Evolutionary conservation across 352 stramenopile species (phyloP).

Genomic region (Globisporangium mamillatum): DNA sequence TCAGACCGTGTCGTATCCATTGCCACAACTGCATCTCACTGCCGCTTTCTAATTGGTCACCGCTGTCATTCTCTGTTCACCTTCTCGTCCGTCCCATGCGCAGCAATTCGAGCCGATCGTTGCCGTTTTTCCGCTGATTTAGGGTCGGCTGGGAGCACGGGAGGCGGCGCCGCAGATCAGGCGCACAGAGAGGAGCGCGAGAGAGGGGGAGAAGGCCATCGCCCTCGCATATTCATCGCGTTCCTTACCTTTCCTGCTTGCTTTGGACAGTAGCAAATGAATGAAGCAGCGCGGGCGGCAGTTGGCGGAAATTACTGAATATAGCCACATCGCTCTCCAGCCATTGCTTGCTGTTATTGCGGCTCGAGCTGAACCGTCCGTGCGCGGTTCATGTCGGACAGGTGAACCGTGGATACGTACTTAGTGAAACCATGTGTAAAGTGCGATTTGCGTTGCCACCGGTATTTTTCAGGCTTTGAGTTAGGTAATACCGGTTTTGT

Average conservation of each 20-base stretch:
- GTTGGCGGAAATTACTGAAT: constrained; percentile 34
- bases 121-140: not conserved
- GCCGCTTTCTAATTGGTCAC: not conserved
- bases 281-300: constrained; percentile 23
- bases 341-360: constrained; percentile 44
- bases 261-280: constrained; percentile 88
- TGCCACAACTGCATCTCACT: not conserved
- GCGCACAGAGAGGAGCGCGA: not conserved
- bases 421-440: not conserved
- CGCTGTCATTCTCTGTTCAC: not conserved
- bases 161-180: no score
- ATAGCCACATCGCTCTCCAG: constrained; percentile 40
- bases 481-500: no score
- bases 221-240: constrained; percentile 14
- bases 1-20: not conserved
- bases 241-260: constrained; percentile 78
- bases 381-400: not conserved
- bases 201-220: not conserved
- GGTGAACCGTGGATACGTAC: not conserved
- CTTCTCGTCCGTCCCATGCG: not conserved
- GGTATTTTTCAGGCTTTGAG: not conserved
- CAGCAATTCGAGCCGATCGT: not conserved
- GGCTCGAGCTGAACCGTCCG: constrained; percentile 15
- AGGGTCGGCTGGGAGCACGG: not conserved
- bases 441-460: not conserved